phyloP scores from a whole-genome alignment of 2,329 filamentous ascomycete genomes.

The Trichoderma citrinoviride region DNA sequence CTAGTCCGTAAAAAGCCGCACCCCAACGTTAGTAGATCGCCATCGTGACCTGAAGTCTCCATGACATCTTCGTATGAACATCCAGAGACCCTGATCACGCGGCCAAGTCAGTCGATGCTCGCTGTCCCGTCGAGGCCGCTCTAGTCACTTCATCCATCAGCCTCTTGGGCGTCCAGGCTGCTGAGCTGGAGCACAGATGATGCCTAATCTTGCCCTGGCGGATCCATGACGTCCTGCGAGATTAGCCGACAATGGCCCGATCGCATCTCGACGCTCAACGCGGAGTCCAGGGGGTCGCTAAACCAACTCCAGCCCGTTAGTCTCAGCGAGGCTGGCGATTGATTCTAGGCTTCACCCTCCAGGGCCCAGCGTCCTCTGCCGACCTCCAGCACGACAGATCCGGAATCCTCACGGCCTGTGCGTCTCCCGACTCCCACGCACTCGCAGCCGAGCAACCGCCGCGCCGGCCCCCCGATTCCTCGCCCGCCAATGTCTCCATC shows the following conservation, averaged over 20 bases:
- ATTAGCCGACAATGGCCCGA: constrained; percentile 18
- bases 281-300: background rate
- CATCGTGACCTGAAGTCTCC: constrained; percentile 11
- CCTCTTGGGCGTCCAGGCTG: background rate
- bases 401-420: background rate
- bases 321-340: constrained; percentile 11
- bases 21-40: background rate
- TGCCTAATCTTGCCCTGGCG: background rate
- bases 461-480: background rate
- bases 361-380: constrained; percentile 11
- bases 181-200: constrained; percentile 3
- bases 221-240: background rate
- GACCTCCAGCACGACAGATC: background rate
- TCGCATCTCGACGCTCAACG: constrained; percentile 11
- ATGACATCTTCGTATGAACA: background rate
- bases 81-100: constrained; percentile 9
- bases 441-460: background rate
- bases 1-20: constrained; percentile 10
- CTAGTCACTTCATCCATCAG: background rate
- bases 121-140: background rate
- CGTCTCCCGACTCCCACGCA: background rate
- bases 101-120: background rate
- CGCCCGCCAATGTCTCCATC: constrained; percentile 19
- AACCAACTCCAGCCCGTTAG: background rate
- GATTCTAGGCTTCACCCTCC: constrained; percentile 15